These are phyloP conservation scores for Neonectria hederae DNA, from an alignment of 2,329 filamentous ascomycete genomes.

Conservation along the genomic window DNA sequence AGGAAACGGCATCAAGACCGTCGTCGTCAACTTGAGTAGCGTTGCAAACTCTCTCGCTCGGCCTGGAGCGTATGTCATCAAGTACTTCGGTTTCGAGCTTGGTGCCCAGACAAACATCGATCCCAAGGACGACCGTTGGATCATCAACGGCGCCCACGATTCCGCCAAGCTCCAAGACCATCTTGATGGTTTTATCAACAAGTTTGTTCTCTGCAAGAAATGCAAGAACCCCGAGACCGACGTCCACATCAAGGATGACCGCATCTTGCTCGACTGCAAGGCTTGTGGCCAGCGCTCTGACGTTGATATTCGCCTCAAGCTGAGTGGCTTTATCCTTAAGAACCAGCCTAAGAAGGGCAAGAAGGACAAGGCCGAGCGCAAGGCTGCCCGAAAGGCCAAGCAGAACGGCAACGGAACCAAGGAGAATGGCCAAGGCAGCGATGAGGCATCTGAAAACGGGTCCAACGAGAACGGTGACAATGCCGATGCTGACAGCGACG, in stretches of 20 bases:
- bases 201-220: conserved; percentile 99
- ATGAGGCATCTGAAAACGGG: conserved; percentile 60
- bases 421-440: conserved; percentile 69
- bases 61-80: conserved; percentile 95
- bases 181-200: conserved; percentile 97
- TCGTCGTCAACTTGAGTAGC: conserved; percentile 95
- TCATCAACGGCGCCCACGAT: conserved; percentile 99
- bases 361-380: conserved; percentile 93
- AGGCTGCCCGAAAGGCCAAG: conserved; percentile 91
- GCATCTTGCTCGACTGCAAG: conserved; percentile 96
- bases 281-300: conserved; percentile 94
- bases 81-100: conserved; percentile 99
- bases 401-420: conserved; percentile 69
- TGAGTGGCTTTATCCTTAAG: conserved; percentile 97
- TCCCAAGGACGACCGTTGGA: conserved; percentile 97
- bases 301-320: conserved; percentile 92
- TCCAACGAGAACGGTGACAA: conserved; percentile 61
- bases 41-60: conserved; percentile 92
- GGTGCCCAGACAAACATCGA: conserved; percentile 99
- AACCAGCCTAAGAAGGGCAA: conserved; percentile 93
- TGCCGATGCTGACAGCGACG: conserved; percentile 82
- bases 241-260: conserved; percentile 91
- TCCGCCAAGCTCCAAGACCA: conserved; percentile 96
- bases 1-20: conserved; percentile 99
- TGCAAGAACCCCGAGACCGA: conserved; percentile 99